Conservation (phyloP, 1,284 basidiomycete species). For the Leccinum huronense region DNA sequence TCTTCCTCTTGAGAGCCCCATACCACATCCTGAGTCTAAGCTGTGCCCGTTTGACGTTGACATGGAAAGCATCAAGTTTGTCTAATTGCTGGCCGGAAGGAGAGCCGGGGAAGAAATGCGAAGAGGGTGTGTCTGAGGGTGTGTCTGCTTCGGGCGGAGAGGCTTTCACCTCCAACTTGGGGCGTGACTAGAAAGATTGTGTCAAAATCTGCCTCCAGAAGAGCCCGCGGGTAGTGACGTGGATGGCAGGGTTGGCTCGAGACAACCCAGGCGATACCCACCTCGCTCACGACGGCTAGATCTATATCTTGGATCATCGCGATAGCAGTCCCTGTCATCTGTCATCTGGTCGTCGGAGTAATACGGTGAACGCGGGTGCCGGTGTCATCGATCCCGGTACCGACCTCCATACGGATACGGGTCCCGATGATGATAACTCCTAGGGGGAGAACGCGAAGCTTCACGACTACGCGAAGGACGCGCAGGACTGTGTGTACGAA, state of each 20-base stretch:
- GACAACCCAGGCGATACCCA: background rate
- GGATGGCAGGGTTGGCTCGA: no score
- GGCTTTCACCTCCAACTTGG: background rate
- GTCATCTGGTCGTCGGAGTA: conserved; percentile 13
- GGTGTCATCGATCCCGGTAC: conserved; percentile 3
- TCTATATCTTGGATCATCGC: conserved; percentile 8
- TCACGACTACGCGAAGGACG: background rate
- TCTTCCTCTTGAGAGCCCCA: background rate
- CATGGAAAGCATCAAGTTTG: background rate
- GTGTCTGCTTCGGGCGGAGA: background rate
- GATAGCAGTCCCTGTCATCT: background rate
- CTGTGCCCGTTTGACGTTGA: background rate
- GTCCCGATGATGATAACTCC: conserved; percentile 1
- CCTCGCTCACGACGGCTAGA: background rate
- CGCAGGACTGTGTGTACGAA: conserved; percentile 18
- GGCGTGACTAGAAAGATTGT: no score
- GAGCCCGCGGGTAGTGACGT: no score
- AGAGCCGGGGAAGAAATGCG: background rate
- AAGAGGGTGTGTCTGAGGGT: background rate
- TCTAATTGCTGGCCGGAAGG: background rate
- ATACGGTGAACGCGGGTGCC: conserved; percentile 4
- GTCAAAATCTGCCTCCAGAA: no score
- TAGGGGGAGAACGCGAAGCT: conserved; percentile 15
- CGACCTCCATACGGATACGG: conserved; percentile 8
- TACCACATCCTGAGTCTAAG: background rate